Base-by-base conservation (phyloP, 2,329 filamentous ascomycete species). In the Colletotrichum sublineola region DNA sequence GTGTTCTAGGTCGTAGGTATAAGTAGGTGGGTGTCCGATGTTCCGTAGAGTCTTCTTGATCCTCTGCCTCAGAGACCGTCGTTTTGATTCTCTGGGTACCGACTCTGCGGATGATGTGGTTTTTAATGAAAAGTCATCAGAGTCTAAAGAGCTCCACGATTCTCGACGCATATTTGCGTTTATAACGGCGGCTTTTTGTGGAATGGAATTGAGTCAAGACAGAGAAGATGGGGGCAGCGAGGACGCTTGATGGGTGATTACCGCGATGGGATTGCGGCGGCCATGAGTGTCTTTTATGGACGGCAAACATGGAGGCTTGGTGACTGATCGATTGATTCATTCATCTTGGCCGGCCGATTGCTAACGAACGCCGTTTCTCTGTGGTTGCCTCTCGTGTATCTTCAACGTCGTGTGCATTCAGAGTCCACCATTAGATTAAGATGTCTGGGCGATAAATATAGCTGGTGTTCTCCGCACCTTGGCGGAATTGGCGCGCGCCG, bases 1-100 rank as follows among this genome's bases (percentile, higher is more conserved):
- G 48, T 69, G 65, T 53, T 73, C 66, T 31, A 69, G 65, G n/a
- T 73, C 67, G 60, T 68, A 69, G 53, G 44, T 42, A 24, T 70
- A 68, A n/a, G 67, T 68, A 12, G 69, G 69, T 31, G 65, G 65
- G 38, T 70, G 44, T 18, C 69, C 69, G 18, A 73, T 60, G 18
- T 73, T 61, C 15, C 58, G 58, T 7, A 73, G 53, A 8, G 46
- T 31, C 20, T 48, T 58, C 40, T 70, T 73, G 46, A 73, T 53
- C 12, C 69, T 44, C n/a, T 69, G 67, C 11, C 67, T 58, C 31
- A 70, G 42, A 20, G 69, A 73, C 44, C 60, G 69, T 36, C 38
- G 62, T n/a, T 56, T 36, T 55, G 63, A 8, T 38, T 29, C 20
- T 20, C 14, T 5, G 12, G 20, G 15, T 9, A 18, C 20, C 29